Conservation (phyloP, 2,329 filamentous ascomycete species). For the Epichloe amarillans region DNA sequence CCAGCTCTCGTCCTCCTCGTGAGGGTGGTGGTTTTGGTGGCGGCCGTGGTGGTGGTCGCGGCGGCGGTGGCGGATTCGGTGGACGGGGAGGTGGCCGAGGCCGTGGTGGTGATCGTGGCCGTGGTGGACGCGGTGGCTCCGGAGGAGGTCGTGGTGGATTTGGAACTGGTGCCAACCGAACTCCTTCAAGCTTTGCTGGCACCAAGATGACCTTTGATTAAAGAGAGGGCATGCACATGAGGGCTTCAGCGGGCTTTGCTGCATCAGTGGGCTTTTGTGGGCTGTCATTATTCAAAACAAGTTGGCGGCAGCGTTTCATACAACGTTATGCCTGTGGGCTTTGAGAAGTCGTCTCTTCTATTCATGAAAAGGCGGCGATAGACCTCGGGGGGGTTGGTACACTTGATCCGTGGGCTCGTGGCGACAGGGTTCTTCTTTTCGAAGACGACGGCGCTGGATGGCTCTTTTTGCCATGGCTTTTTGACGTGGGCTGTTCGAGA, state of each 20-base stretch:
- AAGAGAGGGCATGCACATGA: conserved; percentile 21
- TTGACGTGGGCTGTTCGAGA: conserved; percentile 17
- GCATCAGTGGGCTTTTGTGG: conserved; percentile 35
- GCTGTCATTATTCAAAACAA: conserved; percentile 39
- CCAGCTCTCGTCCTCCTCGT: conserved; percentile 50
- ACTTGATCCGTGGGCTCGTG: conserved; percentile 27
- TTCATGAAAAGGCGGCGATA: conserved; percentile 32
- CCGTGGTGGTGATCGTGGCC: conserved; percentile 18
- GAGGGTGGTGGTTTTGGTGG: conserved; percentile 39
- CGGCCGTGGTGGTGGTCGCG: conserved; percentile 38
- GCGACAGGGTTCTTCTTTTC: conserved; percentile 7
- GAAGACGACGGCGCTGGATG: conserved; percentile 11
- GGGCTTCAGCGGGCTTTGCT: conserved; percentile 29
- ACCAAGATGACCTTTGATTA: conserved; percentile 62
- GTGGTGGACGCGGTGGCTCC: conserved; percentile 36
- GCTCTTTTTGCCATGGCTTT: conserved; percentile 19
- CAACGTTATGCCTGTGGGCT: conserved; percentile 29
- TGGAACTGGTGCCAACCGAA: conserved; percentile 34
- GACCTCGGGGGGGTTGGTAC: conserved; percentile 39
- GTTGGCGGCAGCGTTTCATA: conserved; percentile 17
- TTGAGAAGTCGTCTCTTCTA: conserved; percentile 37
- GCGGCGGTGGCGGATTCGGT: conserved; percentile 26
- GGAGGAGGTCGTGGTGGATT: conserved; percentile 39
- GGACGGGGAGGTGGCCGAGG: conserved; percentile 29
- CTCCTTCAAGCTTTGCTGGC: conserved; percentile 40